Evolutionary conservation across 129 eudicot species (phyloP).

Genomic region (Ambrosia trifida): DNA sequence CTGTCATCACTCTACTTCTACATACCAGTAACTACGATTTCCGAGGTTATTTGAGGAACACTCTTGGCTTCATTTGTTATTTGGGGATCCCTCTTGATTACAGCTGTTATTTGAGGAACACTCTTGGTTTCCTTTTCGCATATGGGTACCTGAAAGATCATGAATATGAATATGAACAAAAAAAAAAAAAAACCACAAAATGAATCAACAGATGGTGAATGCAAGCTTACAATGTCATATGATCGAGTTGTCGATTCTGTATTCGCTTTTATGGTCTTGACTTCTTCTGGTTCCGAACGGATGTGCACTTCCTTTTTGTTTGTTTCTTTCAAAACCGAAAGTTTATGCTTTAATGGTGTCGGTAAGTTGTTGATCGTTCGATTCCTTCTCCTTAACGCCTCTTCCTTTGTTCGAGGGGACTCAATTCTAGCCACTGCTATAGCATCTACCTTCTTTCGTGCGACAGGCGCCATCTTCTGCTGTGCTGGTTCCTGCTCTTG

Average conservation of each 20-base stretch:
- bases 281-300: slow-evolving; percentile 24
- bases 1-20: not conserved
- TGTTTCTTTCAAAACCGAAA: slow-evolving; percentile 31
- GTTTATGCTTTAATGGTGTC: slow-evolving; percentile 40
- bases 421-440: slow-evolving; percentile 22
- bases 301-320: slow-evolving; percentile 23
- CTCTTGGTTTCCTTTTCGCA: slow-evolving; percentile 12
- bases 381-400: slow-evolving; percentile 36
- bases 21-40: slow-evolving; percentile 18
- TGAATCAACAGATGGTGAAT: slow-evolving; percentile 7
- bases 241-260: slow-evolving; percentile 27
- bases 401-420: slow-evolving; percentile 44
- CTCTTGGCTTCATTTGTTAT: not conserved
- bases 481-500: slow-evolving; percentile 27
- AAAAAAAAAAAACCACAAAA: slow-evolving; percentile 9
- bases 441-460: slow-evolving; percentile 34
- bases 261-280: slow-evolving; percentile 19
- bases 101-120: not conserved
- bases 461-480: slow-evolving; percentile 31
- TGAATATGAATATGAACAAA: not conserved
- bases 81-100: slow-evolving; percentile 9
- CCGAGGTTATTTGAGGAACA: not conserved
- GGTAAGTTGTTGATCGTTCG: slow-evolving; percentile 27
- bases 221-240: slow-evolving; percentile 52
- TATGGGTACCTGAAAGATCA: slow-evolving; percentile 14